phyloP scores from a whole-genome alignment of 2,329 filamentous ascomycete genomes.

The Anisogramma anomala region DNA sequence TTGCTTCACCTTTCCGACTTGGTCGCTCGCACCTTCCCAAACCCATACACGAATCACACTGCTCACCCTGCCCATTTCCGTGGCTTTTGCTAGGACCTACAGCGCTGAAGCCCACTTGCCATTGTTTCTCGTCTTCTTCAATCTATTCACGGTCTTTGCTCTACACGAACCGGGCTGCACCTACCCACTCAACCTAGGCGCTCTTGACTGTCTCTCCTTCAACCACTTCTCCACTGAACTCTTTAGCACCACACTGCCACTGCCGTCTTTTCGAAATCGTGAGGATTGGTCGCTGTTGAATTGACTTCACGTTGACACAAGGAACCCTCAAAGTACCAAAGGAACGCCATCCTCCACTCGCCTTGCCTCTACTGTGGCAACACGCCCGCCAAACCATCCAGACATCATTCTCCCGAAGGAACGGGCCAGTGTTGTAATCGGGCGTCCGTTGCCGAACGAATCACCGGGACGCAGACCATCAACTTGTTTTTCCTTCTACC shows the following conservation, averaged over 20 bases:
- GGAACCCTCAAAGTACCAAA: neutral
- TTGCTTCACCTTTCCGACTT: slow-evolving; percentile 9
- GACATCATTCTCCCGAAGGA: no score
- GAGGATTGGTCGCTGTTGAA: slow-evolving; percentile 6
- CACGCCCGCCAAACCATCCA: no score
- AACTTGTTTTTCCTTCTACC: no score
- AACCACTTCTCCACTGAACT: neutral
- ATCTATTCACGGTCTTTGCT: no score
- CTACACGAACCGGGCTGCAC: neutral
- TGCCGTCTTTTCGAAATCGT: slow-evolving; percentile 7
- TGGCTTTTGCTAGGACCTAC: no score
- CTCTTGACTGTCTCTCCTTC: neutral
- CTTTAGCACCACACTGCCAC: slow-evolving; percentile 10
- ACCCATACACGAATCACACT: no score
- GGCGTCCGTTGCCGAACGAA: no score
- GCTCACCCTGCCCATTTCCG: no score
- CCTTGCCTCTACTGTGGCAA: no score
- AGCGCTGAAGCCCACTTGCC: neutral
- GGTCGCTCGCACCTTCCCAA: neutral
- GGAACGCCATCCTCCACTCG: slow-evolving; percentile 8
- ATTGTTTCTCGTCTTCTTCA: no score
- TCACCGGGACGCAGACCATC: neutral
- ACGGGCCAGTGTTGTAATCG: no score
- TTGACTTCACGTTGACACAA: slow-evolving; percentile 11
- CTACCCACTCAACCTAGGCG: neutral